These are phyloP conservation scores for Cyclotella baltica DNA, from an alignment of 108 stramenopile genomes.

Conservation along the genomic window DNA sequence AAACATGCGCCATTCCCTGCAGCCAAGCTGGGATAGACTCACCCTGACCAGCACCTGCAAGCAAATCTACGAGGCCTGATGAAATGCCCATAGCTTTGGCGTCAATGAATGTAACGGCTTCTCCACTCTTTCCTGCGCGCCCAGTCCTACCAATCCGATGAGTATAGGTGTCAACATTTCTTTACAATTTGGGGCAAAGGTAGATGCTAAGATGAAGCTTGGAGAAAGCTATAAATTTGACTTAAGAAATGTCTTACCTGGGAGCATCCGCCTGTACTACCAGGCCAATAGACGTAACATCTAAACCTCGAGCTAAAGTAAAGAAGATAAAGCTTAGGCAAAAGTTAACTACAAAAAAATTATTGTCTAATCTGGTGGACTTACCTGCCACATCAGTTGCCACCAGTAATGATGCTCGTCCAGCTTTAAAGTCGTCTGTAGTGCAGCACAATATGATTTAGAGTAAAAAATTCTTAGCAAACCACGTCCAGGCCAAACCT, in stretches of 20 bases:
- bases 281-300: neutral
- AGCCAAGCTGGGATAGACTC: conserved; percentile 38
- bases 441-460: conserved; percentile 55
- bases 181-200: conserved; percentile 52
- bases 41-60: conserved; percentile 28
- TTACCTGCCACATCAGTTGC: conserved; percentile 95
- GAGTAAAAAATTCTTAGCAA: conserved; percentile 59
- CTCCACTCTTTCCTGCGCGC: conserved; percentile 73
- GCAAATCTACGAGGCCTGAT: conserved; percentile 31
- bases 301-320: neutral
- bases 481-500: neutral
- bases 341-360: conserved; percentile 61
- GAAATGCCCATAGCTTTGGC: conserved; percentile 15
- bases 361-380: conserved; percentile 86
- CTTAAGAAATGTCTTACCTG: conserved; percentile 70
- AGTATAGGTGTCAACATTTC: conserved; percentile 70
- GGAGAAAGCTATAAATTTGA: conserved; percentile 83
- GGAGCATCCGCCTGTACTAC: too few relatives aligned
- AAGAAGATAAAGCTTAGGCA: neutral
- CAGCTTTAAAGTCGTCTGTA: neutral
- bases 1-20: conserved; percentile 24
- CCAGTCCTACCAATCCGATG: conserved; percentile 84
- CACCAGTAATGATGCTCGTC: conserved; percentile 53
- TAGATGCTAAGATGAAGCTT: too few relatives aligned
- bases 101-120: conserved; percentile 10